A percentile compares a stretch with the other conserved stretches of the same genome.
Evolutionary conservation across 768 basidiomycete species (phyloP).

Genomic region (Psilocybe tampanensis): DNA sequence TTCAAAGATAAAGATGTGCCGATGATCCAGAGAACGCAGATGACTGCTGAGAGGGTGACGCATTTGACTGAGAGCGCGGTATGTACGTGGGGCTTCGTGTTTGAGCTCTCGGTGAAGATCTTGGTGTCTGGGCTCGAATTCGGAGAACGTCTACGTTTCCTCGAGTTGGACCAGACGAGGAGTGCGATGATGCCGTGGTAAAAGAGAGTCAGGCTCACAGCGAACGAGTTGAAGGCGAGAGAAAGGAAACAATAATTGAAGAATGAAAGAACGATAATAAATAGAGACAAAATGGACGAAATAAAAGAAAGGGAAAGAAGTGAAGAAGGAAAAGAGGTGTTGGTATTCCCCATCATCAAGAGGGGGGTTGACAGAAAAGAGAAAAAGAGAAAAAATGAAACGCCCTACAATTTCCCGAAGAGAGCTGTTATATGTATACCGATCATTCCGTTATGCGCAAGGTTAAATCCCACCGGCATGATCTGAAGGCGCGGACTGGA

Average conservation of each 20-base stretch:
- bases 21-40: background rate
- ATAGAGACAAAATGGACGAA: conserved; percentile 1
- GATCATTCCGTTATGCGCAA: background rate
- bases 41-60: background rate
- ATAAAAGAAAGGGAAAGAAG: background rate
- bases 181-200: background rate
- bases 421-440: background rate
- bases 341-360: background rate
- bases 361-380: background rate
- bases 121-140: background rate
- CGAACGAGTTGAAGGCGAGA: background rate
- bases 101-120: background rate
- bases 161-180: background rate
- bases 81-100: background rate
- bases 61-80: background rate
- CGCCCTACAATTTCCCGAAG: background rate
- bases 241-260: background rate
- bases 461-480: background rate
- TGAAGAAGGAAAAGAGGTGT: background rate
- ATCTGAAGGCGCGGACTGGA: background rate
- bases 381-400: background rate
- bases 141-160: background rate
- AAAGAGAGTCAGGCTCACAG: background rate
- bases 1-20: background rate
- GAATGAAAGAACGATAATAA: background rate